A percentile compares a stretch with the other conserved stretches of the same genome.
These are phyloP conservation scores for Yamadazyma insecticola DNA, from an alignment of 805 yeast species.

Conservation along the genomic window DNA sequence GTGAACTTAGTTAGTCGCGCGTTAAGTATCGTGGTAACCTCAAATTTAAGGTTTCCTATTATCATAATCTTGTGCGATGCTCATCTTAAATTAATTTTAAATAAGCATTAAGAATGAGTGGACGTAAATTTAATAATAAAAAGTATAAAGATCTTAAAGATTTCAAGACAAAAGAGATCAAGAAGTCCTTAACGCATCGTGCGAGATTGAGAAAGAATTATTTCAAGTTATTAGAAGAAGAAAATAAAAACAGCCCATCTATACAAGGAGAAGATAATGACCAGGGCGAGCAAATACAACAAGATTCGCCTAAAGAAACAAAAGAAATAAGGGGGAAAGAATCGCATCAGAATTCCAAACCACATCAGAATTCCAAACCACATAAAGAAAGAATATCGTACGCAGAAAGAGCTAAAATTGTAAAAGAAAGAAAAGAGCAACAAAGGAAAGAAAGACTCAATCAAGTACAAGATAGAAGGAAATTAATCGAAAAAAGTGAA, in stretches of 20 bases:
- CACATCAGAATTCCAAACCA: conserved; percentile 7
- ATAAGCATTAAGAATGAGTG: too few relatives aligned
- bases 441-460: conserved; percentile 36
- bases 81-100: conserved; percentile 10
- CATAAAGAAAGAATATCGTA: conserved; percentile 18
- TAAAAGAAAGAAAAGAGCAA: conserved; percentile 43
- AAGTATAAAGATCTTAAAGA: conserved; percentile 32
- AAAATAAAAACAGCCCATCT: conserved; percentile 25
- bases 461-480: conserved; percentile 33
- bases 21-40: too few relatives aligned
- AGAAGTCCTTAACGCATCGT: conserved; percentile 69
- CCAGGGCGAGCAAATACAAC: conserved; percentile 12
- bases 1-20: too few relatives aligned
- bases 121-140: conserved; percentile 11
- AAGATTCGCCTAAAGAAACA: conserved; percentile 8
- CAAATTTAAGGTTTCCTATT: neutral
- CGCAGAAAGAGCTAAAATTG: conserved; percentile 42
- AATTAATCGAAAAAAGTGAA: conserved; percentile 30
- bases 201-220: conserved; percentile 79
- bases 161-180: conserved; percentile 58
- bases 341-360: conserved; percentile 20
- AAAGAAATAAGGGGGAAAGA: conserved; percentile 6
- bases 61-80: conserved; percentile 5
- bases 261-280: conserved; percentile 36
- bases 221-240: conserved; percentile 66